Evolutionary conservation across 768 basidiomycete genomes (phyloP), one percentile per base, ranked within the genome.

Genomic region (Postia placenta): DNA sequence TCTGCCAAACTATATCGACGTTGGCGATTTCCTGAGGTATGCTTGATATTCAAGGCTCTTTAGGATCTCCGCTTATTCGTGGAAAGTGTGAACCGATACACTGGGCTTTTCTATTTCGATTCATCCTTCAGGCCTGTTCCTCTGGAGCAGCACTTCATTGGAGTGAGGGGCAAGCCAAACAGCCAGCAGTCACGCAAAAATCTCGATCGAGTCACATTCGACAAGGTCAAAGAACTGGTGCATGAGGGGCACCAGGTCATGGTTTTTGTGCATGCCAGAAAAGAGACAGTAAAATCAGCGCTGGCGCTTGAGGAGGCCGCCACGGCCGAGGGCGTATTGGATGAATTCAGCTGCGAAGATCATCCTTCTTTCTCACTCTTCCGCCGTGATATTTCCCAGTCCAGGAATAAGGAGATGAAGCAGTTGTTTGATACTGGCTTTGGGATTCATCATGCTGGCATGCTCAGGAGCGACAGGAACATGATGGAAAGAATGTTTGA

Each of bases 251-350:
- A 99, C 68, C 96, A 98, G 65, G 92, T 96, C 52, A 98, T 99
- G 94, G 94, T 99, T 0, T 99, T 99, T 60, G 96, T 99, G 7
- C 96, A 99, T 65, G 92, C 96, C 12, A 79, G 96, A 25, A 98
- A 96, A 69, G 96, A 98, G 62, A 99, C 96, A 0, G 96, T 98
- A 45, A 96, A 95, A 63, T 80, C 89, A 0, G 94, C 94, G 0
- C 70, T 82, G 59, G 79, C 76, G 9, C 73, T 99, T 22, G 81
- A 81, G 49, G 96, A 98, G 52, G 74, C 84, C 49, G 83, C 91
- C 3, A 54, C 78, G 3, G 62, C 72, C 14, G 90, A 96, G 51
- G 89, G 86, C 2, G 75, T 74, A 41, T 59, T 76, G 12, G 89
- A 88, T 26, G 78, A 88, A 36, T 96, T 95, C 64, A 87, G 78